These are phyloP conservation scores for Polyporus tsugae DNA, from an alignment of 1,284 basidiomycete species.

Conservation along the genomic window DNA sequence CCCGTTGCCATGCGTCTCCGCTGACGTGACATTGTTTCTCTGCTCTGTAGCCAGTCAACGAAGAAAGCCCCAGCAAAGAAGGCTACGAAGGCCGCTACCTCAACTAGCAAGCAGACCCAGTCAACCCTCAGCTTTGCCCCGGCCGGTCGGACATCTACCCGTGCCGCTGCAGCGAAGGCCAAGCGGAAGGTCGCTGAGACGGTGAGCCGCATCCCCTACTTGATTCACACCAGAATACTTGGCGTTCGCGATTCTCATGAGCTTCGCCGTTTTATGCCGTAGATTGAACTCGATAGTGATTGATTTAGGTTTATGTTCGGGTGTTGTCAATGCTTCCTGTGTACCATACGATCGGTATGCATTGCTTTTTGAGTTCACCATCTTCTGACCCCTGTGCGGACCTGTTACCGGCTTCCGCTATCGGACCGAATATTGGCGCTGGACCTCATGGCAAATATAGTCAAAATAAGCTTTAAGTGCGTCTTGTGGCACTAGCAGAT, in stretches of 20 bases:
- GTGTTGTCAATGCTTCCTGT: conserved; percentile 15
- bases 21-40: not conserved
- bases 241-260: not conserved
- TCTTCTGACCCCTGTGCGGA: conserved; percentile 9
- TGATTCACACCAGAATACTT: not conserved
- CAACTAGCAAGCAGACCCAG: conserved; percentile 52
- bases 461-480: not conserved
- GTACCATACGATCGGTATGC: conserved; percentile 5
- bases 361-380: not conserved
- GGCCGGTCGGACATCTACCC: conserved; percentile 54
- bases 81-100: conserved; percentile 28
- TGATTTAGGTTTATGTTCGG: conserved; percentile 15
- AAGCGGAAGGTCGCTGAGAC: conserved; percentile 40
- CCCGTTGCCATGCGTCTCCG: not conserved
- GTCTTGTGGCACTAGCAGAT: not conserved
- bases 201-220: conserved; percentile 26
- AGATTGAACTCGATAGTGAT: conserved; percentile 39
- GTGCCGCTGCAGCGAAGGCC: conserved; percentile 41
- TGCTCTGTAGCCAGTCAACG: conserved; percentile 48
- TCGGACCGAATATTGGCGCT: conserved; percentile 7
- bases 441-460: not conserved
- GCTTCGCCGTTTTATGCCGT: not conserved
- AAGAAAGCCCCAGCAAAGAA: conserved; percentile 69
- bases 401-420: not conserved
- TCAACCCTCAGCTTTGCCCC: conserved; percentile 71